phyloP scores from a whole-genome alignment of 805 yeast genomes.

The Grigorovia humatica region DNA sequence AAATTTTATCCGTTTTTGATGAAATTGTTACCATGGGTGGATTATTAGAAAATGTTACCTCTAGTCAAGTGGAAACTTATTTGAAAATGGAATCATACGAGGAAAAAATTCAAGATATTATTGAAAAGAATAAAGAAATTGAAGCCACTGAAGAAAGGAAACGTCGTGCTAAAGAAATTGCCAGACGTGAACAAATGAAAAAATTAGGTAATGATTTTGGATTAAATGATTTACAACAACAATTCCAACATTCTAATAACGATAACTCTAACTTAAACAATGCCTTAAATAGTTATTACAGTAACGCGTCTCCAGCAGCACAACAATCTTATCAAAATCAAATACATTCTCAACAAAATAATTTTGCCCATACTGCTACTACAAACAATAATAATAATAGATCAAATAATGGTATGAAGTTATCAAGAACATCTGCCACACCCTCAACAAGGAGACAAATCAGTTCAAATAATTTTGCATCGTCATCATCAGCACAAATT shows the following conservation, averaged over 20 bases:
- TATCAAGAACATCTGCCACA: slow-evolving; percentile 2
- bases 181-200: slow-evolving; percentile 51
- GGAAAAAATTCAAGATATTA: slow-evolving; percentile 96
- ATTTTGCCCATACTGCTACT: background rate
- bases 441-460: background rate
- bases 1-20: slow-evolving; percentile 83
- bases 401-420: slow-evolving; percentile 21
- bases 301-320: slow-evolving; percentile 31
- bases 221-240: background rate
- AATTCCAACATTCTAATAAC: slow-evolving; percentile 22
- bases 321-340: slow-evolving; percentile 25
- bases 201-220: slow-evolving; percentile 23
- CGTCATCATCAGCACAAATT: background rate
- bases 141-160: slow-evolving; percentile 97
- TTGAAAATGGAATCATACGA: slow-evolving; percentile 97
- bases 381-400: background rate
- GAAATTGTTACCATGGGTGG: slow-evolving; percentile 92
- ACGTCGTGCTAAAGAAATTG: slow-evolving; percentile 85
- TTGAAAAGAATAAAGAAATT: slow-evolving; percentile 90
- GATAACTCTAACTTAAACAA: slow-evolving; percentile 15
- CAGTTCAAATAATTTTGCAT: background rate
- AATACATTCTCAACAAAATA: slow-evolving; percentile 11
- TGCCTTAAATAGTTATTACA: slow-evolving; percentile 30
- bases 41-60: slow-evolving; percentile 74
- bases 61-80: slow-evolving; percentile 76